phyloP scores from a whole-genome alignment of 805 yeast species.

The Starmerella sirachaensis region DNA sequence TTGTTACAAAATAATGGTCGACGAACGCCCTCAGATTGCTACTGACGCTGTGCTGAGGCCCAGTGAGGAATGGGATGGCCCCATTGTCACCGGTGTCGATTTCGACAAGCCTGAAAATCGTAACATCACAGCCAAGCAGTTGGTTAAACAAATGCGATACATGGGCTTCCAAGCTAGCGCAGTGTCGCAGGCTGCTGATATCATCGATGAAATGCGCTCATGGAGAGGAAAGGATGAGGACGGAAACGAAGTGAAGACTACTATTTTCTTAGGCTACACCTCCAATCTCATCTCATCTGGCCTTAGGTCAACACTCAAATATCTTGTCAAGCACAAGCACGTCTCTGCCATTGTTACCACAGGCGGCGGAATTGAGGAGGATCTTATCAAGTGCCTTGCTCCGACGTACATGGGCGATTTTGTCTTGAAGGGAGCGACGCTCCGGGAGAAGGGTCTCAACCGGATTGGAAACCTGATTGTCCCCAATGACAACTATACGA shows the following conservation, averaged over 20 bases:
- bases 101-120: slow-evolving; percentile 66
- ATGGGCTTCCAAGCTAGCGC: slow-evolving; percentile 98
- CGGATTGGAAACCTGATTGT: slow-evolving; percentile 94
- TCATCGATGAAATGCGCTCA: slow-evolving; percentile 78
- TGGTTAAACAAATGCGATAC: slow-evolving; percentile 69
- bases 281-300: slow-evolving; percentile 94
- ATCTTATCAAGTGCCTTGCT: slow-evolving; percentile 87
- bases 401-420: slow-evolving; percentile 95
- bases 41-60: slow-evolving; percentile 83
- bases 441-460: slow-evolving; percentile 93
- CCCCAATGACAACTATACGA: slow-evolving; percentile 96
- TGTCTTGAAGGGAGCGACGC: slow-evolving; percentile 59
- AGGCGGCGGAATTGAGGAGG: slow-evolving; percentile 98
- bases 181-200: slow-evolving; percentile 78
- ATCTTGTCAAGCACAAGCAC: slow-evolving; percentile 82
- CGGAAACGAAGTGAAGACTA: slow-evolving; percentile 54
- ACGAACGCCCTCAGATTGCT: slow-evolving; percentile 36
- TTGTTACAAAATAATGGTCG: too few relatives aligned
- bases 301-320: slow-evolving; percentile 77
- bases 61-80: slow-evolving; percentile 68
- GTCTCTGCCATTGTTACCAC: slow-evolving; percentile 93
- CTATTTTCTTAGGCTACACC: slow-evolving; percentile 92
- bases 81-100: slow-evolving; percentile 77
- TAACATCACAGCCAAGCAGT: slow-evolving; percentile 66
- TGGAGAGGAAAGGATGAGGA: slow-evolving; percentile 82